Conservation (phyloP, 2,329 filamentous ascomycete genomes). For the Colletotrichum falcatum region DNA sequence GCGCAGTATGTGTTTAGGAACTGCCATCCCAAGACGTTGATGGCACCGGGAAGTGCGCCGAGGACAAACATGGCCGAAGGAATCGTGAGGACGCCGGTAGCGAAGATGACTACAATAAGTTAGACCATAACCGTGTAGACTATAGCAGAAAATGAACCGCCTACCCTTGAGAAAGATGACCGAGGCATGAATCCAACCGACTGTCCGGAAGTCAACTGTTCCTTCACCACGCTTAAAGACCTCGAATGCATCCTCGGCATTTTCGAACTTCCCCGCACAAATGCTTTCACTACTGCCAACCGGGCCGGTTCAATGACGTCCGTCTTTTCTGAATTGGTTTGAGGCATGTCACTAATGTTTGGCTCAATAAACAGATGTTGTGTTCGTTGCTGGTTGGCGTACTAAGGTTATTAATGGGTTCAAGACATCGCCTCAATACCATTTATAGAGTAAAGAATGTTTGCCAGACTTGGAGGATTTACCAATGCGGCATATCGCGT, state of each 20-base stretch:
- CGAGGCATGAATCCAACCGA: constrained; percentile 60
- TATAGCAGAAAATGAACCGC: background rate
- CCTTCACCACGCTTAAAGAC: constrained; percentile 59
- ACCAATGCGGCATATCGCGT: background rate
- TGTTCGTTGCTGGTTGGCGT: background rate
- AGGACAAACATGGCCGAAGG: constrained; percentile 57
- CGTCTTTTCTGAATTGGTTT: constrained; percentile 39
- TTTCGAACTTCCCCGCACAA: constrained; percentile 44
- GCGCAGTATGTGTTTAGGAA: constrained; percentile 55
- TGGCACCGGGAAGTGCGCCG: constrained; percentile 56
- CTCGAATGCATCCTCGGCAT: constrained; percentile 50
- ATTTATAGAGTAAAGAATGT: constrained; percentile 17
- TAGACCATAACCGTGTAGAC: background rate
- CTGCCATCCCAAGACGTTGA: constrained; percentile 58
- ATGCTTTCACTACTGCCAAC: constrained; percentile 43
- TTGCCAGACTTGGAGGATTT: constrained; percentile 24
- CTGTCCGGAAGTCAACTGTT: constrained; percentile 60
- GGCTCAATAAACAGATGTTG: background rate
- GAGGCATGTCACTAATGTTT: constrained; percentile 28
- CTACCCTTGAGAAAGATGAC: constrained; percentile 60
- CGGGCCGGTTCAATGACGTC: constrained; percentile 43
- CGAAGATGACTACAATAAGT: constrained; percentile 52
- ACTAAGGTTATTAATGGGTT: background rate
- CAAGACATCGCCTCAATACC: constrained; percentile 11
- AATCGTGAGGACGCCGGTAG: constrained; percentile 57